Evolutionary conservation across 2,329 filamentous ascomycete species (phyloP).

Genomic region (Talaromyces sp.): DNA sequence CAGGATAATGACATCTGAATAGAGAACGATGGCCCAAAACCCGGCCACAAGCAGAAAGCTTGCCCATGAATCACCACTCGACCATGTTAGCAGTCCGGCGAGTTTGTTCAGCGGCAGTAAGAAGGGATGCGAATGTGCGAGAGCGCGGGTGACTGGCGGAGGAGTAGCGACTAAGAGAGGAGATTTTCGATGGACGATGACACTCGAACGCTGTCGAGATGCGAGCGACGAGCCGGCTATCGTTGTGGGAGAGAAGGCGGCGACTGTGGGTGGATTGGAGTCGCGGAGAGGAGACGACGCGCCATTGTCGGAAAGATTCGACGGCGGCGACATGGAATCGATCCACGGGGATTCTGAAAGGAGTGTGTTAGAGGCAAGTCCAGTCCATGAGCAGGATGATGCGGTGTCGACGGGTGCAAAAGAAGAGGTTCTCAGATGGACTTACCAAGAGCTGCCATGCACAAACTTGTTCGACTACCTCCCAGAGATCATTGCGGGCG

Average conservation of each 20-base stretch:
- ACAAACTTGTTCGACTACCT: conserved; percentile 30
- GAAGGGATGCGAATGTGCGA: conserved; percentile 95
- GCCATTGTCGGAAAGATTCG: conserved; percentile 35
- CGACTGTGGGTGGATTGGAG: conserved; percentile 67
- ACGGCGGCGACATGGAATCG: conserved; percentile 48
- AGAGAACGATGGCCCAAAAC: conserved; percentile 84
- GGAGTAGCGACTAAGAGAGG: conserved; percentile 89
- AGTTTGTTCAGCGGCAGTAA: conserved; percentile 82
- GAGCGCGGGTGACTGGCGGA: conserved; percentile 85
- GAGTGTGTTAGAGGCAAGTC: conserved; percentile 23
- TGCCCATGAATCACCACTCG: conserved; percentile 89
- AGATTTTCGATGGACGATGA: conserved; percentile 95
- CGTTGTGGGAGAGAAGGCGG: conserved; percentile 82
- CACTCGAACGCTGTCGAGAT: conserved; percentile 76
- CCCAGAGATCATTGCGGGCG: conserved; percentile 28
- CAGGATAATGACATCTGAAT: conserved; percentile 77
- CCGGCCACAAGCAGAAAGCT: conserved; percentile 81
- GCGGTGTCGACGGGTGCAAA: background rate
- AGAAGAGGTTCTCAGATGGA: conserved; percentile 1
- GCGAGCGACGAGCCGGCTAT: conserved; percentile 64
- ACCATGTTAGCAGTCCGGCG: conserved; percentile 86
- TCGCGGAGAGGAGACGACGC: conserved; percentile 29
- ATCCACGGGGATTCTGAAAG: conserved; percentile 48
- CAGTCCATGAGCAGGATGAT: conserved; percentile 5
- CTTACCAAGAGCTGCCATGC: conserved; percentile 50